Evolutionary conservation across 257 asterid genomes (phyloP), one percentile per base, ranked within the genome.

Genomic region (Primulina tabacum): DNA sequence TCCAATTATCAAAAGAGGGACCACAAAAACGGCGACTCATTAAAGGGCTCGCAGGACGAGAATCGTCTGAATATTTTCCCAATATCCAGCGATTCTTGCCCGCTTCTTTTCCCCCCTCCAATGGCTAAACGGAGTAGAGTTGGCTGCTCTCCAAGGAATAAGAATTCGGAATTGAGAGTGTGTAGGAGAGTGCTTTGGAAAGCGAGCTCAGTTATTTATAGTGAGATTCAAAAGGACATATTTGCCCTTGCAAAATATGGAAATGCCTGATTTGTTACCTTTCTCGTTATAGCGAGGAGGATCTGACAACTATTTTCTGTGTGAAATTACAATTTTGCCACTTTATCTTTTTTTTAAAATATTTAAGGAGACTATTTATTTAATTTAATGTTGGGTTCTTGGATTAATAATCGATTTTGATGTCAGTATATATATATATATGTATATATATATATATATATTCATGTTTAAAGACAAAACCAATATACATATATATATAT

Each of bases 221-320:
- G 1, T 30, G 0, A 52, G 6, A 4, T 1, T 0, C 0, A 0
- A 0, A 85, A 77, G 70, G 84, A 87, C 92, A 53, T 30, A 58
- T 67, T 26, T 84, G 52, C 18, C 95, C 96, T 73, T 68, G 72
- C 3, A 5, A 11, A 72, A 61, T 37, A 12, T 0, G 0, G 58
- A 62, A 86, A 86, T 84, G 68, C 69, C 90, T 75, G 92, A 86
- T 85, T 89, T 87, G 83, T 82, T 33, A 26, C 70, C 84, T 78
- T 82, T 82, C 74, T 50, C 82, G 78, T 66, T 71, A 70, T 72
- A 66, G 82, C 78, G 70, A 76, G 78, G 78, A 72, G 82, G 89
- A 80, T 82, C 86, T 82, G 24, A 21, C 0, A 21, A 0, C 24
- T 21, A 21, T 21, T 21, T 21, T 21, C 34, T n/a, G 59, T 1